Evolutionary conservation across 306 rosid genomes (phyloP).

Genomic region (Dalbergia oliveri): DNA sequence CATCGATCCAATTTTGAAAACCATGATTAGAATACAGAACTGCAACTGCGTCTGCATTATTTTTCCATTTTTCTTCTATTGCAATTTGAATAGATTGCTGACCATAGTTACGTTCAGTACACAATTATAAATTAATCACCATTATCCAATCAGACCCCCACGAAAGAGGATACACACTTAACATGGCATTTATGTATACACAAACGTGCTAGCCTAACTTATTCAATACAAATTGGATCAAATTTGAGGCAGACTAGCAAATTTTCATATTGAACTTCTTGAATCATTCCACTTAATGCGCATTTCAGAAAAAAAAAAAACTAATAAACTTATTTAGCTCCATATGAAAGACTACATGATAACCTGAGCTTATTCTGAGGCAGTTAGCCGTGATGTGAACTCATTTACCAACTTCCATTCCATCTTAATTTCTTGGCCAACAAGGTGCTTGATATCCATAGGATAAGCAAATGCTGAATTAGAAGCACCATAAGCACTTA

Average conservation of each 20-base stretch:
- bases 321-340: background rate
- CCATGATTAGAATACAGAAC: background rate
- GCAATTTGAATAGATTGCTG: background rate
- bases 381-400: background rate
- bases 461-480: constrained; percentile 45
- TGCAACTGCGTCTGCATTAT: background rate
- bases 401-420: constrained; percentile 24
- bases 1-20: too few species aligned
- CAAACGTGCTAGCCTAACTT: background rate
- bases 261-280: background rate
- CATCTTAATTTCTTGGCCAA: constrained; percentile 26
- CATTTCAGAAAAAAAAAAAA: background rate
- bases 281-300: background rate
- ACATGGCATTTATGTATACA: background rate
- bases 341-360: background rate
- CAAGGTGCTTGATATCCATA: constrained; percentile 52
- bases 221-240: background rate
- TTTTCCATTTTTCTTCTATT: background rate
- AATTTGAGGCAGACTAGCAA: background rate
- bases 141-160: too few species aligned
- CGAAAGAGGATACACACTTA: too few species aligned
- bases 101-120: background rate
- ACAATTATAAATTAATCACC: too few species aligned
- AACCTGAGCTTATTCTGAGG: constrained; percentile 9
- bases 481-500: constrained; percentile 15